Evolutionary conservation across 352 stramenopile genomes (phyloP).

Genomic region (Phytophthora pinifolia): DNA sequence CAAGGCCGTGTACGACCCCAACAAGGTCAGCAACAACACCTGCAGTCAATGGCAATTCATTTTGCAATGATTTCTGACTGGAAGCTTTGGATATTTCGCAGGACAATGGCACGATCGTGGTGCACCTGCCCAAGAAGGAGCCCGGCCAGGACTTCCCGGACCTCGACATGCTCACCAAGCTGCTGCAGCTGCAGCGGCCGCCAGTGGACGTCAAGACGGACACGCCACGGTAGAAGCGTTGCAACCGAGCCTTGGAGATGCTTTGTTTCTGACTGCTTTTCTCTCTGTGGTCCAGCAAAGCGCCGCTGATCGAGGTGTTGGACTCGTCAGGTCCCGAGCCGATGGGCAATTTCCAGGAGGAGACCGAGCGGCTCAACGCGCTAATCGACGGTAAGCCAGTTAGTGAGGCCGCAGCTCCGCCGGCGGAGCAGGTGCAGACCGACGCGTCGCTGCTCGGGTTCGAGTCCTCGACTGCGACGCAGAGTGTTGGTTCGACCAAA

Average conservation of each 20-base stretch:
- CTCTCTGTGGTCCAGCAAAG: conserved; percentile 29
- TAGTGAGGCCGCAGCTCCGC: not conserved
- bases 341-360: conserved; percentile 29
- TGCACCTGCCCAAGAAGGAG: conserved; percentile 90
- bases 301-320: conserved; percentile 86
- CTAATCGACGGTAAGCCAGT: conserved; percentile 22
- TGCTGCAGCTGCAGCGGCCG: conserved; percentile 74
- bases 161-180: conserved; percentile 92
- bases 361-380: conserved; percentile 21
- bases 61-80: conserved; percentile 4
- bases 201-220: conserved; percentile 37
- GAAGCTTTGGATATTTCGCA: conserved; percentile 23
- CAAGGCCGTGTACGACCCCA: conserved; percentile 91
- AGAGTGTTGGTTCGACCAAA: conserved; percentile 14
- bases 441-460: conserved; percentile 57
- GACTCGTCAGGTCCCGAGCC: conserved; percentile 29
- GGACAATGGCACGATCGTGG: conserved; percentile 92
- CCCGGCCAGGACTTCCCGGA: conserved; percentile 89
- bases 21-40: conserved; percentile 50
- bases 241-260: not conserved
- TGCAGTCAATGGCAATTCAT: not conserved
- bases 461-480: conserved; percentile 25
- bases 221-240: conserved; percentile 33
- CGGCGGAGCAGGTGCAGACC: conserved; percentile 10
- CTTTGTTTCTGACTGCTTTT: not conserved